Evolutionary conservation across 768 basidiomycete genomes (phyloP).

Genomic region (Boletus pseudopeckii): DNA sequence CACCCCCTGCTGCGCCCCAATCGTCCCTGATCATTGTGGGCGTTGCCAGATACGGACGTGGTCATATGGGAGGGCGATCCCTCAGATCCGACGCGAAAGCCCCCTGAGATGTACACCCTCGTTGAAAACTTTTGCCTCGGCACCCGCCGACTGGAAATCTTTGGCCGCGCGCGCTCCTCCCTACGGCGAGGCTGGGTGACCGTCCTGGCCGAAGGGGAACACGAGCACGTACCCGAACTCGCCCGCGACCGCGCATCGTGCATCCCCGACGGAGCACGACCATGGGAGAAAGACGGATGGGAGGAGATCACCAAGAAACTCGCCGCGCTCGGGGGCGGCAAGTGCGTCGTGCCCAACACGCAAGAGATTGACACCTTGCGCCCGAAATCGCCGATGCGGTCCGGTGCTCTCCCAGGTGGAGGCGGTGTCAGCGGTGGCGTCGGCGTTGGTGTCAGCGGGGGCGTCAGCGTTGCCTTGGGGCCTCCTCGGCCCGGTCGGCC

Average conservation of each 20-base stretch:
- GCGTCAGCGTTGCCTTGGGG: constrained; percentile 16
- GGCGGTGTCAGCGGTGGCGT: constrained; percentile 24
- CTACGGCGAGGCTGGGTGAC: constrained; percentile 91
- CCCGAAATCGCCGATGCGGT: constrained; percentile 77
- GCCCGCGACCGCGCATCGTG: constrained; percentile 29
- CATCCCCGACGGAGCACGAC: constrained; percentile 29
- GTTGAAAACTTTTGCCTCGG: constrained; percentile 99
- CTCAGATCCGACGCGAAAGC: constrained; percentile 78
- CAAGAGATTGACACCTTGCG: constrained; percentile 80
- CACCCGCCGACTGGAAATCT: constrained; percentile 85
- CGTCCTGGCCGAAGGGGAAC: constrained; percentile 64
- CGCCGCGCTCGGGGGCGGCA: constrained; percentile 43
- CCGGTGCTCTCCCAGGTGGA: constrained; percentile 28
- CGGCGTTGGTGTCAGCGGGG: constrained; percentile 22
- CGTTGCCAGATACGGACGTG: constrained; percentile 82
- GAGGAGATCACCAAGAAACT: constrained; percentile 58
- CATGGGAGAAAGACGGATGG: constrained; percentile 65
- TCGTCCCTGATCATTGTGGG: neutral
- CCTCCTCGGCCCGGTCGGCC: constrained; percentile 15
- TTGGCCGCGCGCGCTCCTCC: constrained; percentile 64
- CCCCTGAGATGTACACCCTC: constrained; percentile 92
- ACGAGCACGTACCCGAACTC: constrained; percentile 44
- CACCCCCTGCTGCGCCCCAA: neutral
- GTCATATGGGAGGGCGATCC: constrained; percentile 95
- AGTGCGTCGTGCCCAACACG: constrained; percentile 66